Evolutionary conservation across 2,329 filamentous ascomycete species (phyloP).

Genomic region (Aspergillus sclerotialis): DNA sequence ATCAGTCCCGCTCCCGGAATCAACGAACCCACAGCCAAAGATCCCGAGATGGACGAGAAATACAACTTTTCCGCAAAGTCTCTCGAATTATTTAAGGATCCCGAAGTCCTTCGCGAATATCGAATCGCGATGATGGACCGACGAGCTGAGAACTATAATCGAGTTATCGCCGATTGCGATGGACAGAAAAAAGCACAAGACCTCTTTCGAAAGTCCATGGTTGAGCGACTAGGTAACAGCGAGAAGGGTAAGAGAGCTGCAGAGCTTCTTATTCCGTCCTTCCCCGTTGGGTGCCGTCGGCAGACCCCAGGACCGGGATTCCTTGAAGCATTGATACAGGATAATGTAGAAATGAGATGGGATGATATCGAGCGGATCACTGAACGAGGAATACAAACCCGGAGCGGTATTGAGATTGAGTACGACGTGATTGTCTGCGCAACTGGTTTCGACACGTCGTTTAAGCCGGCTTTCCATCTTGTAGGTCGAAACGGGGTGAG

Average conservation of each 20-base stretch:
- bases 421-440: constrained; percentile 30
- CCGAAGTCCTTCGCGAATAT: no score
- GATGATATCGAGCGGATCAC: constrained; percentile 17
- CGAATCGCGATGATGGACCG: no score
- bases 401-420: constrained; percentile 12
- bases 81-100: no score
- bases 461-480: constrained; percentile 27
- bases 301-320: constrained; percentile 23
- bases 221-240: constrained; percentile 13
- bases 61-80: no score
- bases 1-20: no score
- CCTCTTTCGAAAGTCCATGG: constrained; percentile 12
- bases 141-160: no score
- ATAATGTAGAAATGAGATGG: constrained; percentile 16
- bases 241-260: no score
- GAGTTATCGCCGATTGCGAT: no score
- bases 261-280: constrained; percentile 19
- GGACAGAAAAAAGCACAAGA: no score
- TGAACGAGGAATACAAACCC: constrained; percentile 11
- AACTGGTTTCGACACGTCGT: constrained; percentile 37
- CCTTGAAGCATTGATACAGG: constrained; percentile 17
- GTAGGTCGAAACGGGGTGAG: constrained; percentile 19
- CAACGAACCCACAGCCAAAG: no score
- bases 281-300: constrained; percentile 19
- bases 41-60: no score